phyloP scores from a whole-genome alignment of 495 filamentous ascomycete genomes.

The Pseudomonodictys pantanalensis region DNA sequence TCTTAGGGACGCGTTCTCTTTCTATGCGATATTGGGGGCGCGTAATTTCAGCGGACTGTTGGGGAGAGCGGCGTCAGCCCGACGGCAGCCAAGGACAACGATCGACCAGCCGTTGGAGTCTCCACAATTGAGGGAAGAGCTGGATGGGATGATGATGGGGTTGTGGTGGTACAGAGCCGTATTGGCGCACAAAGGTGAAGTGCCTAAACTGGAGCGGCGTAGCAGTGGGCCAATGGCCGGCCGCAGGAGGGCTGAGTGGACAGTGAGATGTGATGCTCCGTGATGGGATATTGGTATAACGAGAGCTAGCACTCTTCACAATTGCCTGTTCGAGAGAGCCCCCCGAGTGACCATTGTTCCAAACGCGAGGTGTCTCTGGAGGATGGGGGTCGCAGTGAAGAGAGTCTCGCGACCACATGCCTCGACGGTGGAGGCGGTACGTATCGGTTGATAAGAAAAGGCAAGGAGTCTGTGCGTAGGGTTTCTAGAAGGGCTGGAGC shows the following conservation, averaged over 20 bases:
- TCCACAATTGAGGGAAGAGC: not conserved
- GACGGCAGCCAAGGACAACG: too few species aligned
- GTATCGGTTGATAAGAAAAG: not conserved
- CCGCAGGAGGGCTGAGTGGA: not conserved
- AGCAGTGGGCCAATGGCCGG: constrained; percentile 1
- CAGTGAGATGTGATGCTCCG: constrained; percentile 12
- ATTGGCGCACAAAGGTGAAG: constrained; percentile 6
- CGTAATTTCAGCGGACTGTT: not conserved
- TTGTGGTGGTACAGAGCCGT: not conserved
- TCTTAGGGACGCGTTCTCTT: not conserved
- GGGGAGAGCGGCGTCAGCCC: not conserved
- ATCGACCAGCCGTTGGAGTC: not conserved
- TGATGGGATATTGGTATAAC: not conserved
- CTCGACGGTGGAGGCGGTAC: not conserved
- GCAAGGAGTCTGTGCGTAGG: not conserved
- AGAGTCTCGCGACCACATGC: not conserved
- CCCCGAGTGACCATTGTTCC: too few species aligned
- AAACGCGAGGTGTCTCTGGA: not conserved
- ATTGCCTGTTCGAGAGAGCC: too few species aligned
- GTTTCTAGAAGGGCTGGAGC: not conserved
- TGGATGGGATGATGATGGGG: not conserved
- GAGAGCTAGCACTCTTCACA: not conserved
- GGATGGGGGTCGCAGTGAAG: not conserved
- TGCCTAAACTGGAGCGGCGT: constrained; percentile 16
- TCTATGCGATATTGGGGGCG: constrained; percentile 1